Base-by-base conservation (phyloP, 495 filamentous ascomycete genomes). In the Penicillium herquei region DNA sequence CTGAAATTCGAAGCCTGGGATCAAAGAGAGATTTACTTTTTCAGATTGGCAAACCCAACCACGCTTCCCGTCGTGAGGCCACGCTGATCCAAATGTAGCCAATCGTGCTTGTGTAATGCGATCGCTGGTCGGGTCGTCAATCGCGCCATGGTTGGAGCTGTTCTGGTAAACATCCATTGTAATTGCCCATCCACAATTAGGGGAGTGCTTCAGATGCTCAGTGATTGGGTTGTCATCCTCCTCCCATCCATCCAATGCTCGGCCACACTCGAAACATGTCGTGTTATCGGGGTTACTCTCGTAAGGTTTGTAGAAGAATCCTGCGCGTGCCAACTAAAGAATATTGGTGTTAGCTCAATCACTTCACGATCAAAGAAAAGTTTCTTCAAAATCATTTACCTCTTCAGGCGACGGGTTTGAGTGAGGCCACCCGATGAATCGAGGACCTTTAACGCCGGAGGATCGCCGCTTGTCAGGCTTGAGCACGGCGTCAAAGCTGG, bases 201-300 rank as follows among this genome's bases (percentile, higher is more conserved):
- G 78, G 2, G 89, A 85, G 65, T 95, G 88, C 48, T 87, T 88
- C 46, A 96, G 65, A 72, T 98, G 94, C 65, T 98, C 94, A 11
- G 78, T 79, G 3, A 91, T 66, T 0, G 94, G 88, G 54, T 89
- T 80, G 61, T 98, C 94, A 6, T 83, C 81, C 34, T 85, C 76
- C 62, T 96, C 91, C 94, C 94, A 98, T 41, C 91, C 92, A 66
- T 90, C 90, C 17, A 98, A 76, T 49, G 83, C 78, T 67, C 87
- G 84, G 26, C 82, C 65, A 75, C 94, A 98, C 14, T 89, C 74
- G 73, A 94, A 96, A 66, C 94, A 98, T 56, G 81, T 84, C 45
- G 89, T 90, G 73, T 96, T 98, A 68, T 98, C 94, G 8, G 86
- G 86, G 58, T 81, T 87, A 13, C 78, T 77, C 26, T 83, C 77